These are phyloP conservation scores for Jatropha multifida DNA, from an alignment of 441 rosid species.

Conservation along the genomic window DNA sequence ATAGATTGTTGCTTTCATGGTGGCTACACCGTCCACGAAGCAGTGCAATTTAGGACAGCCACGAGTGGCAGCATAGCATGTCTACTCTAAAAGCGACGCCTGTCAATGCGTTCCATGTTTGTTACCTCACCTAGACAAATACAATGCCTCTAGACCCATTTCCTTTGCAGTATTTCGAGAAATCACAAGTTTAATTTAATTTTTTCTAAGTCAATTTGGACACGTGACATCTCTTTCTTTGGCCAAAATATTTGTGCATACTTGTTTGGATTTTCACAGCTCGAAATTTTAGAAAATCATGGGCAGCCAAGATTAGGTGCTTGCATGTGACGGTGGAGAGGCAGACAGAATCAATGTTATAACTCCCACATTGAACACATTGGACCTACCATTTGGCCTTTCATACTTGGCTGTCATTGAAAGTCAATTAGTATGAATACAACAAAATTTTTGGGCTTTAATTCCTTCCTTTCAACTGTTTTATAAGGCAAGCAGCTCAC, in stretches of 20 bases:
- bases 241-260: too few species aligned
- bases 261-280: too few species aligned
- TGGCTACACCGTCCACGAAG: not conserved
- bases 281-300: too few species aligned
- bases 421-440: not conserved
- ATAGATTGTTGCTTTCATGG: not conserved
- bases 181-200: too few species aligned
- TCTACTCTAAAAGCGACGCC: too few species aligned
- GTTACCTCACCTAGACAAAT: not conserved
- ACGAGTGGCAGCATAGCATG: not conserved
- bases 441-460: not conserved
- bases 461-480: not conserved
- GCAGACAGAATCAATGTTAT: not conserved
- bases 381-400: not conserved
- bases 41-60: not conserved
- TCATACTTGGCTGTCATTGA: not conserved
- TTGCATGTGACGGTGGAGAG: too few species aligned
- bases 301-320: too few species aligned
- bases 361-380: conserved; percentile 1
- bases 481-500: too few species aligned
- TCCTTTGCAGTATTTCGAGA: not conserved
- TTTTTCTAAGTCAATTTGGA: not conserved
- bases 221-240: not conserved
- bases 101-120: not conserved
- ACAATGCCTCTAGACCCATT: not conserved